phyloP scores from a whole-genome alignment of 2,329 filamentous ascomycete species.

The Microsporum audouinii region DNA sequence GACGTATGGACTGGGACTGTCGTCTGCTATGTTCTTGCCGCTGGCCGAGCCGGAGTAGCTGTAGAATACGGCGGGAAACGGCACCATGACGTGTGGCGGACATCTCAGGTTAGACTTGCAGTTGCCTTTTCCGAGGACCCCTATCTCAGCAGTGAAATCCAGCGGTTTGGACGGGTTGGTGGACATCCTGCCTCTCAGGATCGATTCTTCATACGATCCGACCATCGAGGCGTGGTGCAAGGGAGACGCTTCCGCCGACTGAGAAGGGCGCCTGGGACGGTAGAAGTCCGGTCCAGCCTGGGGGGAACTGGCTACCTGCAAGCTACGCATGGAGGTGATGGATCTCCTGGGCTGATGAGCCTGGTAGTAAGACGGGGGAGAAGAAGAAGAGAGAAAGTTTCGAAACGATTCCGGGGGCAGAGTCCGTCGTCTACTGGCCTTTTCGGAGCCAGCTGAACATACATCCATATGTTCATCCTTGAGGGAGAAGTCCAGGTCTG shows the following conservation, averaged over 20 bases:
- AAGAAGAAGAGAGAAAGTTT: slow-evolving; percentile 36
- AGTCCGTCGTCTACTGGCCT: slow-evolving; percentile 55
- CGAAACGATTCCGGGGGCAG: slow-evolving; percentile 53
- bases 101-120: slow-evolving; percentile 78
- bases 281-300: slow-evolving; percentile 18
- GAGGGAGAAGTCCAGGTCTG: slow-evolving; percentile 56
- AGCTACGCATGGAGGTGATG: slow-evolving; percentile 49
- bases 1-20: slow-evolving; percentile 91
- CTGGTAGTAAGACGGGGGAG: slow-evolving; percentile 52
- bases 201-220: slow-evolving; percentile 94
- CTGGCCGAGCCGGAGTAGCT: slow-evolving; percentile 64
- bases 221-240: slow-evolving; percentile 90
- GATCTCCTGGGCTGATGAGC: slow-evolving; percentile 69
- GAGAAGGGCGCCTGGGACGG: slow-evolving; percentile 50
- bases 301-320: slow-evolving; percentile 38
- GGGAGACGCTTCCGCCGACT: slow-evolving; percentile 62
- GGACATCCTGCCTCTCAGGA: slow-evolving; percentile 89
- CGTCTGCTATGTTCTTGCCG: slow-evolving; percentile 55
- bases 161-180: slow-evolving; percentile 86
- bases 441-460: slow-evolving; percentile 33
- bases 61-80: slow-evolving; percentile 93
- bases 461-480: slow-evolving; percentile 44
- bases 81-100: slow-evolving; percentile 77
- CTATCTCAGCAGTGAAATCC: slow-evolving; percentile 89
- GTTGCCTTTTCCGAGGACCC: slow-evolving; percentile 77